Base-by-base conservation (phyloP, 768 basidiomycete species). In the Xerocomus spinulosus region DNA sequence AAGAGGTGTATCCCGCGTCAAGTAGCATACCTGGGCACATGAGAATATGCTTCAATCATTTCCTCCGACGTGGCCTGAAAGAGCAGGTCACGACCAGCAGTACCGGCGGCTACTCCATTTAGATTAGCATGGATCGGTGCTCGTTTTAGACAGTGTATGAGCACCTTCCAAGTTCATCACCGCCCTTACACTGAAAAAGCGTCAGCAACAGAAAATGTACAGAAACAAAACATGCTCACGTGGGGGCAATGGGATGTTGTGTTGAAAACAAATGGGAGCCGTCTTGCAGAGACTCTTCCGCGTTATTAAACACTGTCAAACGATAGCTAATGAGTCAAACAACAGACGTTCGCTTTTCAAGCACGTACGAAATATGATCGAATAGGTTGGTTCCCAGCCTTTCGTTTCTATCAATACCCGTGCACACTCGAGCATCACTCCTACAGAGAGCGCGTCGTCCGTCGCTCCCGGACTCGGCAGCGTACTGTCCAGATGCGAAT, bases 11-110 rank as follows among this genome's bases (percentile, higher is more conserved):
- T 13, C 33, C 6, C 14, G 5, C 2, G 23, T 3, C 28, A 28
- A n/a, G 28, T 26, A 20, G 52, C 63, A 37, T 50, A 82, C 87
- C 86, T 75, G 3, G 92, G 91, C 0, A 90, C 90, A 56, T 83
- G 77, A 0, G 88, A 81, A 61, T 93, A 94, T 0, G 92, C 93
- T 40, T 85, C 76, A 5, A 96, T 88, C 94, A 98, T 96, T 66
- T 96, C 81, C 59, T 91, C 81, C 5, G 89, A 92, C 0, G 93
- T 97, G 0, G 93, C 95, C 72, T 98, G 95, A 73, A 98, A 98
- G 14, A 97, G 77, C 8, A 97, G 69, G 58, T 93, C 93, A 23
- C 83, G 87, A 0, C 95, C 93, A 6, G 80, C 82, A 2, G 84
- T 83, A 0, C 94, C 95, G 32, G 91, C 92, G 53, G 89, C 93